Evolutionary conservation across 176 grass and related monocot genomes (phyloP).

Genomic region (Rhynchospora pubera): DNA sequence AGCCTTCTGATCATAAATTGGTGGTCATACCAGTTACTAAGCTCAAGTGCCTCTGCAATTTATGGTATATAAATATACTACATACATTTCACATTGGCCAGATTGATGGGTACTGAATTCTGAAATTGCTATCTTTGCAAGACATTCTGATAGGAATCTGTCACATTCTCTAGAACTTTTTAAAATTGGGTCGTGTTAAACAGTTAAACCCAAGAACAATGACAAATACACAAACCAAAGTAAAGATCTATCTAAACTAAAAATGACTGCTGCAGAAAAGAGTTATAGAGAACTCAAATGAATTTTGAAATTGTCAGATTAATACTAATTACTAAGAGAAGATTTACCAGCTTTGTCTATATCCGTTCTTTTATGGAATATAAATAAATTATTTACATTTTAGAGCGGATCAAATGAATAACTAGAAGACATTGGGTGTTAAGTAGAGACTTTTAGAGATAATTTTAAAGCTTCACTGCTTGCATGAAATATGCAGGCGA

Average conservation of each 20-base stretch:
- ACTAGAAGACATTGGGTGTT: background rate
- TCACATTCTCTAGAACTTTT: background rate
- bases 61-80: background rate
- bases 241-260: background rate
- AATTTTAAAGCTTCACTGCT: background rate
- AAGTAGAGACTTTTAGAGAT: background rate
- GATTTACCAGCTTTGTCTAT: background rate
- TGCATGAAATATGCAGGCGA: slow-evolving; percentile 31
- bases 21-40: background rate
- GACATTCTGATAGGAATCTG: background rate
- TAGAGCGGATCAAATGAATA: background rate
- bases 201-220: background rate
- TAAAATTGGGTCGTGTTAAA: background rate
- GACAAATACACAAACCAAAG: background rate
- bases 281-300: background rate
- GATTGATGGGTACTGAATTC: background rate
- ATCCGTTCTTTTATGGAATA: background rate
- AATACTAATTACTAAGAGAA: background rate
- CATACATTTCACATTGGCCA: background rate
- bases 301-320: background rate
- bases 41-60: background rate
- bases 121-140: background rate
- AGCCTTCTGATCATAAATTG: background rate
- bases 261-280: background rate
- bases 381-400: background rate